Conservation (phyloP, 1,284 basidiomycete genomes). For the Mycosarcoma maydis region DNA sequence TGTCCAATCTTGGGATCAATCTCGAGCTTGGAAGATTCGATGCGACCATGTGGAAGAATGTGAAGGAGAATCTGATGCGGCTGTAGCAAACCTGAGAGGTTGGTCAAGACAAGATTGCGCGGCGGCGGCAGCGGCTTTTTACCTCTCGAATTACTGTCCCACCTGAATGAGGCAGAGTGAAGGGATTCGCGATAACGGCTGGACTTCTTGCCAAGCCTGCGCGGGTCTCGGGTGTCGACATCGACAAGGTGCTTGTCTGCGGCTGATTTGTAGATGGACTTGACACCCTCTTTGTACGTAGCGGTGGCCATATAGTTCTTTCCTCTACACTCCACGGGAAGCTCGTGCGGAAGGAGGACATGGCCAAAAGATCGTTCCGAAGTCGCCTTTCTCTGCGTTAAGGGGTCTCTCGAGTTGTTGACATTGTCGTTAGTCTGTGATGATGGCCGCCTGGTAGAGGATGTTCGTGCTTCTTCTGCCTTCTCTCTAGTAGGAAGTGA, state of each 20-base stretch:
- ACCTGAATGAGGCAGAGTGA: slow-evolving; percentile 69
- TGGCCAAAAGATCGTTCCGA: slow-evolving; percentile 29
- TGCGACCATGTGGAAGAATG: slow-evolving; percentile 76
- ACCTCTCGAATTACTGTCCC: slow-evolving; percentile 79
- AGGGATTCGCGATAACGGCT: slow-evolving; percentile 13
- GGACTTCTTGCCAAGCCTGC: slow-evolving; percentile 7
- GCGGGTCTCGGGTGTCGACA: slow-evolving; percentile 11
- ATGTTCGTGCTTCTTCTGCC: background rate
- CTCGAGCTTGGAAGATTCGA: slow-evolving; percentile 80
- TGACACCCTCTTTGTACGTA: slow-evolving; percentile 8
- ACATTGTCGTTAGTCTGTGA: background rate
- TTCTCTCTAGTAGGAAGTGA: background rate
- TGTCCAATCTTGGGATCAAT: slow-evolving; percentile 82
- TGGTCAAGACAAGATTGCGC: slow-evolving; percentile 76
- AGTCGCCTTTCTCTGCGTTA: background rate
- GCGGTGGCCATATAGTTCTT: slow-evolving; percentile 19
- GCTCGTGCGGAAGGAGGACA: slow-evolving; percentile 49
- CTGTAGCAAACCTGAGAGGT: slow-evolving; percentile 78
- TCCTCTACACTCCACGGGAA: slow-evolving; percentile 24
- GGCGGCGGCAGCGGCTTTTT: slow-evolving; percentile 77
- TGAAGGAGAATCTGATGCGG: slow-evolving; percentile 76
- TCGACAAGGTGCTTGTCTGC: slow-evolving; percentile 22
- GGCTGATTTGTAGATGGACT: slow-evolving; percentile 4
- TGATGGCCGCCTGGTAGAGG: background rate
- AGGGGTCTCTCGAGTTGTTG: background rate